phyloP scores from a whole-genome alignment of 2,329 filamentous ascomycete genomes.

The Lachnellula willkommii region DNA sequence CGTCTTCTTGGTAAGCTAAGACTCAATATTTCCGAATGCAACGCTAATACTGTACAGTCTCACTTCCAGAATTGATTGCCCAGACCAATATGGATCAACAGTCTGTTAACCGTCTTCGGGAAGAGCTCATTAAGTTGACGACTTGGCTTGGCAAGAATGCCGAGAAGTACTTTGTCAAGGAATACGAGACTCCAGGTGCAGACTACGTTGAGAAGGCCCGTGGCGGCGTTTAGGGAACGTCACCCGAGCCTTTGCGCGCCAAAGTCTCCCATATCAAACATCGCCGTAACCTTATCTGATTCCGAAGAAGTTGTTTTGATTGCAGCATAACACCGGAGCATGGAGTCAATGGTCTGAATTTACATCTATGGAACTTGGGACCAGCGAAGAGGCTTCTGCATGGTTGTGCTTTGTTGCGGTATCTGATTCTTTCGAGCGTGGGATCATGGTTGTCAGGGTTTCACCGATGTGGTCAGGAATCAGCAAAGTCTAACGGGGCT shows the following conservation, averaged over 20 bases:
- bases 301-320: neutral
- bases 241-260: no score
- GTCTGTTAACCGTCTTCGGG: conserved; percentile 78
- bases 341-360: neutral
- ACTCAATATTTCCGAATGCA: neutral
- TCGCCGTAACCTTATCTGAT: no score
- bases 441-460: neutral
- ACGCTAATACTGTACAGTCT: conserved; percentile 50
- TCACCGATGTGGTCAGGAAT: neutral
- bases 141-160: conserved; percentile 72
- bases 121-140: conserved; percentile 83
- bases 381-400: neutral
- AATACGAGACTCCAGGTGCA: conserved; percentile 67
- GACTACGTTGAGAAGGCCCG: conserved; percentile 66
- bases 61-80: conserved; percentile 85
- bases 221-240: conserved; percentile 8
- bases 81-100: conserved; percentile 98
- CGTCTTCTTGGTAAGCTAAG: conserved; percentile 71
- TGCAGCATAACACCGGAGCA: neutral
- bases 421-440: neutral
- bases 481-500: neutral
- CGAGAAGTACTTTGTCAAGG: conserved; percentile 68
- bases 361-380: neutral
- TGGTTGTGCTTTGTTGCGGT: neutral
- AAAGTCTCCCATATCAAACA: no score